Percentiles rank a stretch among this genome's conserved stretches.
These are phyloP conservation scores for Cyclotella sp. DNA, from an alignment of 108 stramenopile genomes.

Conservation along the genomic window DNA sequence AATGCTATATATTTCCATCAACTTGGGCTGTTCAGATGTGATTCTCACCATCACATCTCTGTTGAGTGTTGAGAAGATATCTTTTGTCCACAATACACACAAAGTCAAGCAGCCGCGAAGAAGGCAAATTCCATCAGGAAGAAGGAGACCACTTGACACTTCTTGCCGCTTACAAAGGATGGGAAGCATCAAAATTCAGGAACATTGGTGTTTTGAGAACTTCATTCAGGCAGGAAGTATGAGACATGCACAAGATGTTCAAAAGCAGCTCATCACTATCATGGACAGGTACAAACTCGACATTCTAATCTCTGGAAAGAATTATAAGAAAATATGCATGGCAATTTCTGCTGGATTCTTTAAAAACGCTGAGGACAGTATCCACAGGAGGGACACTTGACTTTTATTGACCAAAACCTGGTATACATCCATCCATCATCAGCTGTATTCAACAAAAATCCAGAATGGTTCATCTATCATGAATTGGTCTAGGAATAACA, in stretches of 20 bases:
- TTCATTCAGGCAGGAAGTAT: conserved; percentile 97
- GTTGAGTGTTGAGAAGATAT: conserved; percentile 98
- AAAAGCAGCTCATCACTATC: conserved; percentile 98
- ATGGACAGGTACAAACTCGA: conserved; percentile 98
- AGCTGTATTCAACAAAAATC: conserved; percentile 98
- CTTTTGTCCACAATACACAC: conserved; percentile 97
- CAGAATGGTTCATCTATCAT: conserved; percentile 98
- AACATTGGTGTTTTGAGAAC: conserved; percentile 99
- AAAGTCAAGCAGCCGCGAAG: conserved; percentile 98
- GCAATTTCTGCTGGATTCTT: conserved; percentile 98
- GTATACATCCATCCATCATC: conserved; percentile 98
- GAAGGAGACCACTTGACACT: conserved; percentile 99
- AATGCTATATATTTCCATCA: conserved; percentile 93
- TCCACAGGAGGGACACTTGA: conserved; percentile 98
- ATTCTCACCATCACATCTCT: conserved; percentile 97
- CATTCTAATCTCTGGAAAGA: conserved; percentile 94
- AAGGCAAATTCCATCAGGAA: conserved; percentile 99
- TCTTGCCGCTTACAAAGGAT: conserved; percentile 96
- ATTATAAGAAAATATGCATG: conserved; percentile 95
- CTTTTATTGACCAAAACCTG: conserved; percentile 97
- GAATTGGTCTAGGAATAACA: conserved; percentile 96
- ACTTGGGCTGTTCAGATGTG: conserved; percentile 97
- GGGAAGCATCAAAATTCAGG: conserved; percentile 92
- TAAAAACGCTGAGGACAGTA: conserved; percentile 99
- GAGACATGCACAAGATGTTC: conserved; percentile 96